A percentile compares a stretch with the other conserved stretches of the same genome.
Evolutionary conservation across 202 grass and related monocot species (phyloP).

Genomic region (Bolboschoenoplectus hybrid): DNA sequence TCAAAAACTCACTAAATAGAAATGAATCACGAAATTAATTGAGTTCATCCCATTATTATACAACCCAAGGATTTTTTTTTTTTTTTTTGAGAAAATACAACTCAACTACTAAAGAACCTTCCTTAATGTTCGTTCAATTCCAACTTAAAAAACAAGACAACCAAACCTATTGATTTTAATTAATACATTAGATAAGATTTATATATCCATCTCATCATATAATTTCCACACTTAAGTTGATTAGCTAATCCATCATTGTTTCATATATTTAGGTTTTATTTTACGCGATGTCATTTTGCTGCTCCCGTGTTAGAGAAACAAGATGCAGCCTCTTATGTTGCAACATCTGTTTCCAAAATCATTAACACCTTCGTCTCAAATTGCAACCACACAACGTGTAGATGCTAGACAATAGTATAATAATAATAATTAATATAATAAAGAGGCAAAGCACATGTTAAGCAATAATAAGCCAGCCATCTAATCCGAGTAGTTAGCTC

Average conservation of each 20-base stretch:
- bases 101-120: no score
- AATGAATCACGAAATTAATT: no score
- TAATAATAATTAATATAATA: not conserved
- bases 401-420: not conserved
- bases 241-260: not conserved
- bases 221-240: not conserved
- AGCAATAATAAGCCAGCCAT: not conserved
- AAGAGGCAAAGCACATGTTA: conserved; percentile 4
- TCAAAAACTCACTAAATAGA: no score
- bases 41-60: no score
- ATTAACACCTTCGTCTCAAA: not conserved
- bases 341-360: not conserved
- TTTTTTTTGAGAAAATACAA: no score
- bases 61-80: no score
- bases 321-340: not conserved
- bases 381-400: not conserved
- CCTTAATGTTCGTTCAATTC: no score
- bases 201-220: no score
- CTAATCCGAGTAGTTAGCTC: conserved; percentile 11
- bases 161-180: no score
- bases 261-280: not conserved
- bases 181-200: no score
- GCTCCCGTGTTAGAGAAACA: not conserved
- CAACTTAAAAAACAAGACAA: no score
- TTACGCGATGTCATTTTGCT: not conserved